Percentiles rank a stretch among this genome's conserved stretches.
Conservation (phyloP, 768 basidiomycete genomes). For the Coprinopsis marcescibilis region DNA sequence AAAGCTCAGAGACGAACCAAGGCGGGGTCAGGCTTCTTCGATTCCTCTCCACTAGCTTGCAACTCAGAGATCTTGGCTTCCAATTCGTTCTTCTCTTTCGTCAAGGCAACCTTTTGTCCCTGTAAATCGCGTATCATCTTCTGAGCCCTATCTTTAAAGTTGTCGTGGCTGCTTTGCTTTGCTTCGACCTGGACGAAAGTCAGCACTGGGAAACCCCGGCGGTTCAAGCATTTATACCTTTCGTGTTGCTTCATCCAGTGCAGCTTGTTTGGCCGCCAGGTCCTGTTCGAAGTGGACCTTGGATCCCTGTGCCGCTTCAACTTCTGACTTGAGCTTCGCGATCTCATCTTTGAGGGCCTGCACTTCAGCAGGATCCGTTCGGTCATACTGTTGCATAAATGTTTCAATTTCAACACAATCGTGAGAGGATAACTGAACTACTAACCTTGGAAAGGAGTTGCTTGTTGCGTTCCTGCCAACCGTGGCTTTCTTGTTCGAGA, state of each 20-base stretch:
- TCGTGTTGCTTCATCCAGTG: background rate
- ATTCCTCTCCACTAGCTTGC: conserved; percentile 21
- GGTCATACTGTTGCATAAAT: conserved; percentile 57
- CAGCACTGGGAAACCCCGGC: too few relatives aligned
- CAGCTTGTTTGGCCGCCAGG: background rate
- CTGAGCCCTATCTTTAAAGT: background rate
- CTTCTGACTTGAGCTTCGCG: conserved; percentile 42
- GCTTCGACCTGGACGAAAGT: too few relatives aligned
- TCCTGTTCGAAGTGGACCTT: background rate
- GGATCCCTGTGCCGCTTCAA: conserved; percentile 17
- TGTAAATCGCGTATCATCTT: background rate
- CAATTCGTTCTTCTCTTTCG: conserved; percentile 22
- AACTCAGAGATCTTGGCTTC: conserved; percentile 31
- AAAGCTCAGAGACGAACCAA: conserved; percentile 26
- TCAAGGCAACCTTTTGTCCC: conserved; percentile 5
- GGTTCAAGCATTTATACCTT: too few relatives aligned
- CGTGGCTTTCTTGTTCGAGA: conserved; percentile 69
- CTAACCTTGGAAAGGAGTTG: conserved; percentile 76
- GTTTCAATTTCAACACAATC: background rate
- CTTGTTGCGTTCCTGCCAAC: conserved; percentile 80
- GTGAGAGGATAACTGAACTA: background rate
- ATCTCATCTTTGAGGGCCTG: conserved; percentile 75
- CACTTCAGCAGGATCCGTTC: conserved; percentile 81
- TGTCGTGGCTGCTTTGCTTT: background rate
- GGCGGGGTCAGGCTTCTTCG: conserved; percentile 27